Base-by-base conservation (phyloP, 176 grass and related monocot species). In the Panicum miliaceum region DNA sequence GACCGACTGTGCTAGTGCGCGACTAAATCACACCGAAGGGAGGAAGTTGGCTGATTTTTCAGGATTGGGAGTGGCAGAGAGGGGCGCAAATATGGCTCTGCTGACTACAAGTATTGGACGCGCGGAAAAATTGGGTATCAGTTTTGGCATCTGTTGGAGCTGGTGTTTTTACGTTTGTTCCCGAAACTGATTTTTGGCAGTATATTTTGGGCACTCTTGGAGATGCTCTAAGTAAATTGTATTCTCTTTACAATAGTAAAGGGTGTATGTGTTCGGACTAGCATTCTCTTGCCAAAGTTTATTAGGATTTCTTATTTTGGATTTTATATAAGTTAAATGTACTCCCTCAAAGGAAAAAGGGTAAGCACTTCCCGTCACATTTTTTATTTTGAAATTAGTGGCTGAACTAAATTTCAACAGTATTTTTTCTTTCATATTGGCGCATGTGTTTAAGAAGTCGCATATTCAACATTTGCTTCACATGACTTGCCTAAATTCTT, bases 401-500 rank as follows among this genome's bases (percentile, higher is more conserved):
- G 1, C 64, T 83, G 22, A 64, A 35, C 53, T 64, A 25, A 20
- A 25, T 43, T 78, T 72, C 13, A 62, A 34, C 53, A 35, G 3
- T 12, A 10, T 19, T 0, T 29, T 14, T 74, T 50, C 18, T 14
- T 42, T 22, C 47, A 16, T n/a, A 4, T 58, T 42, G 29, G 71
- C 32, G 7, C 40, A 58, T 3, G 11, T 65, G 65, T 78, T 79
- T 32, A 2, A 32, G 22, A 19, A 53, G 50, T 90, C 25, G 20
- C 27, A 38, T 86, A 23, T 40, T 54, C 46, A 50, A 26, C 26
- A 27, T 78, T 47, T 88, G 53, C 26, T 81, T 38, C 25, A 32
- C 75, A n/a, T 58, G n/a, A 41, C 52, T 32, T 46, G 23, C 27
- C 26, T 73, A 26, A 59, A 54, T 89, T 88, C 48, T 68, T 45